Base-by-base conservation (phyloP, 371 early-diverging fungal genomes). In the Mortierella sp. region DNA sequence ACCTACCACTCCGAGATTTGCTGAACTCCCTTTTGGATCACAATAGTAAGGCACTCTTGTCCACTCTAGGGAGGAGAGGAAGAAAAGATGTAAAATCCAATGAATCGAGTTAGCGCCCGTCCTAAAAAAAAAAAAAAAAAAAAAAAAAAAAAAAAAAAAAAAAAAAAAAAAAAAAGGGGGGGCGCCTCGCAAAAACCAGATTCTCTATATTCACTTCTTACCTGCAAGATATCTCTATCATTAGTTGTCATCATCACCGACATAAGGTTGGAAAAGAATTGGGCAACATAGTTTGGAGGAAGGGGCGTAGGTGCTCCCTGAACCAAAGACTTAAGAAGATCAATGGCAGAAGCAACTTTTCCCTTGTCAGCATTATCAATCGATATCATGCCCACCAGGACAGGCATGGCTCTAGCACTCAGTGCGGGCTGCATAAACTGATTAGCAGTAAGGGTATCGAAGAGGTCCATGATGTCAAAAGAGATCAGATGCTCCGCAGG, bases 211-310 rank as follows among this genome's bases (percentile, higher is more conserved):
- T n/a, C n/a, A 45, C 12, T 9, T 52, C 57, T 12, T 51, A 84
- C 86, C 83, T 87, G 93, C 57, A 92, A 75, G 52, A 90, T 86
- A 46, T 84, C 85, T 58, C 82, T 82, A 72, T 97, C 93, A 44
- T 88, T 89, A 1, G 87, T 83, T 14, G 77, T 83, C 75, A 90
- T 83, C 45, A 93, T 81, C 19, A 92, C 84, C 48, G 87, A 86
- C 86, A 97, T 91, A 29, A 96, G 83, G n/a, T 82, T 79, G n/a
- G 94, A 95, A 82, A 96, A 96, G 66, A 95, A 85, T 58, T 90
- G 85, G 7, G 89, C 83, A 1, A 93, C 87, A 62, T 95, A 96
- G 50, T 86, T 88, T 0, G 84, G 75, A 14, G 96, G 94, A 57
- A 96, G 79, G 11, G 96, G 93, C 6, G 91, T 87, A 4, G 92